A percentile compares a stretch with the other conserved stretches of the same genome.
phyloP scores from a whole-genome alignment of 352 stramenopile genomes.

The Phytophthora multivora region DNA sequence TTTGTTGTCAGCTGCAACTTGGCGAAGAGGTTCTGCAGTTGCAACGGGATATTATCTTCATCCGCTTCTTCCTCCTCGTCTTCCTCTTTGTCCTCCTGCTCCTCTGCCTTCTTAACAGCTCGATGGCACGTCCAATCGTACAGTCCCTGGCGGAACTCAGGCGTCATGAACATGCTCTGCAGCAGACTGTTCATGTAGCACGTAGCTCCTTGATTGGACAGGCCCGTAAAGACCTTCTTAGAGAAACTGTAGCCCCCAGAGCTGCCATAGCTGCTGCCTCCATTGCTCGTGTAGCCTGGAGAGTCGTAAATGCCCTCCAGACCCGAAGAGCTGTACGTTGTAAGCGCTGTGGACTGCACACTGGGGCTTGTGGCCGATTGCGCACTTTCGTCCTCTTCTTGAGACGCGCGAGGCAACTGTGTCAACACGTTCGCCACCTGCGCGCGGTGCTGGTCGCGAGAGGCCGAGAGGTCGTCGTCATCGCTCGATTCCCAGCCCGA shows the following conservation, averaged over 20 bases:
- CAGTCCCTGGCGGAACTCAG: constrained; percentile 83
- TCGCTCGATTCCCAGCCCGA: constrained; percentile 24
- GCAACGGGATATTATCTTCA: constrained; percentile 86
- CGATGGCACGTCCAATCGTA: constrained; percentile 63
- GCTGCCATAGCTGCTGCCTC: constrained; percentile 36
- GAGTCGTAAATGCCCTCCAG: constrained; percentile 69
- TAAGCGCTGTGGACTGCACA: constrained; percentile 49
- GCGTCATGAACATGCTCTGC: constrained; percentile 93
- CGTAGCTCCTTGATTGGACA: constrained; percentile 92
- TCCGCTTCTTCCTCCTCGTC: constrained; percentile 54
- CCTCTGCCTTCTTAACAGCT: constrained; percentile 8
- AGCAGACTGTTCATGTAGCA: constrained; percentile 95
- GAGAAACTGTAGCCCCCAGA: constrained; percentile 15
- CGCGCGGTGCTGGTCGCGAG: constrained; percentile 31
- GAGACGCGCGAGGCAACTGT: constrained; percentile 29
- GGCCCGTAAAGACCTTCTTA: constrained; percentile 67
- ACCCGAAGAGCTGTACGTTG: constrained; percentile 47
- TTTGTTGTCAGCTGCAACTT: constrained; percentile 86
- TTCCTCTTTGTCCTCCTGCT: constrained; percentile 23
- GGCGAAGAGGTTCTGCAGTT: constrained; percentile 93
- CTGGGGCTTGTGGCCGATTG: constrained; percentile 20
- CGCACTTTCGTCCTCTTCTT: constrained; percentile 18
- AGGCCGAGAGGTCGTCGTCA: constrained; percentile 24
- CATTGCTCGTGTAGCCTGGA: constrained; percentile 35
- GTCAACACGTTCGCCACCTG: constrained; percentile 42